A percentile compares a stretch with the other conserved stretches of the same genome.
Conservation (phyloP, 257 asterid genomes). For the Penstemon barbatus region DNA sequence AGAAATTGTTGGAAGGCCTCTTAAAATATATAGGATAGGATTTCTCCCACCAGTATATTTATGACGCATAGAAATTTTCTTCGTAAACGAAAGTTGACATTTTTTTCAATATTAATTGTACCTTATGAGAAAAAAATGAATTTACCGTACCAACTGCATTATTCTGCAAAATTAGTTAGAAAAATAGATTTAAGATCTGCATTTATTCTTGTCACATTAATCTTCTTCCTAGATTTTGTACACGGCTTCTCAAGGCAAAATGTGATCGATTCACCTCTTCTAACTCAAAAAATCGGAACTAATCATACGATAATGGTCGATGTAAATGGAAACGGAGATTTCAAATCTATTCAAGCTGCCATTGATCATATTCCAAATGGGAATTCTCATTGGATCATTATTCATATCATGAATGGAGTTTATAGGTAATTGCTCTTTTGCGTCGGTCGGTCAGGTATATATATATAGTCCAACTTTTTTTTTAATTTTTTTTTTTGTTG, state of each 20-base stretch:
- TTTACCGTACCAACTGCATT: conserved; percentile 13
- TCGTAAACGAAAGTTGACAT: not conserved
- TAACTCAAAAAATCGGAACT: conserved; percentile 41
- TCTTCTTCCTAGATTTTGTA: conserved; percentile 33
- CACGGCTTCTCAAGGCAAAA: conserved; percentile 40
- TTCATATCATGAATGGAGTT: conserved; percentile 63
- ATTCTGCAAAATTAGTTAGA: conserved; percentile 1
- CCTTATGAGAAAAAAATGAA: conserved; percentile 25
- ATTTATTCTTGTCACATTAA: conserved; percentile 29
- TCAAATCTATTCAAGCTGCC: conserved; percentile 52
- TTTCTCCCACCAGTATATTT: not conserved
- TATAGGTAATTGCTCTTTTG: conserved; percentile 53
- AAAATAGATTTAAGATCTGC: conserved; percentile 23
- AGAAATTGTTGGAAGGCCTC: conserved; percentile 1
- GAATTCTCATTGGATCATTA: conserved; percentile 65
- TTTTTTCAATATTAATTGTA: not conserved
- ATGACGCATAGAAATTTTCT: not conserved
- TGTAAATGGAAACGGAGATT: conserved; percentile 62
- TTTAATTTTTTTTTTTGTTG: not conserved
- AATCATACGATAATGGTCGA: conserved; percentile 54
- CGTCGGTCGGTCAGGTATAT: not conserved
- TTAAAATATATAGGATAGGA: not conserved
- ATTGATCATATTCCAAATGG: conserved; percentile 64
- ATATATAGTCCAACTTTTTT: not conserved
- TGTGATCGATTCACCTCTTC: conserved; percentile 51